Evolutionary conservation across 2,329 filamentous ascomycete species (phyloP).

Genomic region (Paracoccidioides lutzii): DNA sequence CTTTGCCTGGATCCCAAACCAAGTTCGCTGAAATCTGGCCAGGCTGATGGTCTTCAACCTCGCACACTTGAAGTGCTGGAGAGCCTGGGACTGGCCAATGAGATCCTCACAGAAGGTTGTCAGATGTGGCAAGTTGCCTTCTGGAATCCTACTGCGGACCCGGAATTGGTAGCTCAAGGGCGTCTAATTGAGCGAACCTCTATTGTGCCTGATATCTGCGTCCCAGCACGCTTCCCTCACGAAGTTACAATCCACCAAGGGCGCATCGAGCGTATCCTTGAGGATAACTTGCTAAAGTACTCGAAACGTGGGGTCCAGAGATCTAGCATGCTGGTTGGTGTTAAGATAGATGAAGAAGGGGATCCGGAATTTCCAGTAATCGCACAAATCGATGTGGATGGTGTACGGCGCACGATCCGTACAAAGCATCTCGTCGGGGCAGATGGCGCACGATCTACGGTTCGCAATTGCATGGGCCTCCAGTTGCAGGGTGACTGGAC

Average conservation of each 20-base stretch:
- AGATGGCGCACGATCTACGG: conserved; percentile 55
- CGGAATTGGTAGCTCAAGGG: conserved; percentile 18
- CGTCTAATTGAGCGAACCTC: conserved; percentile 37
- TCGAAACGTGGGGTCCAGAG: conserved; percentile 45
- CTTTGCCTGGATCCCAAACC: conserved; percentile 25
- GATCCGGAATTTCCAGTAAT: conserved; percentile 27
- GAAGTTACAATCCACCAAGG: not conserved
- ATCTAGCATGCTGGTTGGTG: conserved; percentile 52
- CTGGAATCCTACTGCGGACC: conserved; percentile 41
- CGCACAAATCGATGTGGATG: conserved; percentile 21
- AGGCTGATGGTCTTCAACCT: conserved; percentile 31
- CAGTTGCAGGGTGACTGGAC: conserved; percentile 55
- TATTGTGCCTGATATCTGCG: conserved; percentile 1
- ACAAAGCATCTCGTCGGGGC: conserved; percentile 60
- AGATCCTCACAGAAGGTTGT: conserved; percentile 48
- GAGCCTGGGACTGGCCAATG: conserved; percentile 26
- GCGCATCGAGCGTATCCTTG: conserved; percentile 39
- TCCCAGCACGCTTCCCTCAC: conserved; percentile 13
- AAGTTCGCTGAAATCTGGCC: conserved; percentile 23
- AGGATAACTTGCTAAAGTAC: conserved; percentile 51
- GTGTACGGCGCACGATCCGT: conserved; percentile 32
- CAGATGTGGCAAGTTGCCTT: conserved; percentile 63
- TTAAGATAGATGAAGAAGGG: conserved; percentile 44
- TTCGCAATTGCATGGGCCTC: conserved; percentile 44
- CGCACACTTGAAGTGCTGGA: conserved; percentile 32